phyloP scores from a whole-genome alignment of 1,284 basidiomycete species.

The Malassezia cuniculi region DNA sequence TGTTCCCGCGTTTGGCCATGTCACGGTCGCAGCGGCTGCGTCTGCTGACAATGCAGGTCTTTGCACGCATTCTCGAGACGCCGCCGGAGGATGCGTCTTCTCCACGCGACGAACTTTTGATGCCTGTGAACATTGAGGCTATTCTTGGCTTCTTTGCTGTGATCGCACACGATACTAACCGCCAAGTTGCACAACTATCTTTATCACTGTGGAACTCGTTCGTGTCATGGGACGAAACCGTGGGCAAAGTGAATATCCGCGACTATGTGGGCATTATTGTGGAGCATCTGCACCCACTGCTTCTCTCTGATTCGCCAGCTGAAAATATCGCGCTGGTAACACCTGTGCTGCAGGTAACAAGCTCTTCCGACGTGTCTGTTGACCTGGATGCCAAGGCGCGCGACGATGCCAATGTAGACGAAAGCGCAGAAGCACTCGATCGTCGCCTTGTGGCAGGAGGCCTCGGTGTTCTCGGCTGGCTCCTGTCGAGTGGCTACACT shows the following conservation, averaged over 20 bases:
- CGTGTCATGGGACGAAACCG: constrained; percentile 31
- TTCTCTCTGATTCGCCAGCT: constrained; percentile 24
- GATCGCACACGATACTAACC: constrained; percentile 60
- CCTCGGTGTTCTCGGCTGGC: constrained; percentile 22
- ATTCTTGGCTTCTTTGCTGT: constrained; percentile 71
- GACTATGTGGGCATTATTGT: constrained; percentile 21
- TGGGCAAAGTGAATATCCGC: constrained; percentile 2
- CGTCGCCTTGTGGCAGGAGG: constrained; percentile 35
- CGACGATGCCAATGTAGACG: constrained; percentile 40
- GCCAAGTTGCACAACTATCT: constrained; percentile 52
- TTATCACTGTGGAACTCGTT: constrained; percentile 52
- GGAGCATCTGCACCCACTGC: constrained; percentile 15
- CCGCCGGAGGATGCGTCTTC: constrained; percentile 44
- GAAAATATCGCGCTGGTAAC: constrained; percentile 21
- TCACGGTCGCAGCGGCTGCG: constrained; percentile 70
- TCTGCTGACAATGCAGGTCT: constrained; percentile 57
- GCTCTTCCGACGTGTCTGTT: constrained; percentile 7
- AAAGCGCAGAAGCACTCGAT: constrained; percentile 33
- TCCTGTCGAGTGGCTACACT: too few species aligned
- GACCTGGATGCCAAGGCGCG: constrained; percentile 40
- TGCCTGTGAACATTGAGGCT: constrained; percentile 55
- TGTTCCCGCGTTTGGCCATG: constrained; percentile 65
- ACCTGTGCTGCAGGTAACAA: constrained; percentile 10
- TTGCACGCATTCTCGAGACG: constrained; percentile 54
- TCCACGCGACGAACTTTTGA: constrained; percentile 53